These are phyloP conservation scores for Pythium chondricola DNA, from an alignment of 352 stramenopile species.

Conservation along the genomic window DNA sequence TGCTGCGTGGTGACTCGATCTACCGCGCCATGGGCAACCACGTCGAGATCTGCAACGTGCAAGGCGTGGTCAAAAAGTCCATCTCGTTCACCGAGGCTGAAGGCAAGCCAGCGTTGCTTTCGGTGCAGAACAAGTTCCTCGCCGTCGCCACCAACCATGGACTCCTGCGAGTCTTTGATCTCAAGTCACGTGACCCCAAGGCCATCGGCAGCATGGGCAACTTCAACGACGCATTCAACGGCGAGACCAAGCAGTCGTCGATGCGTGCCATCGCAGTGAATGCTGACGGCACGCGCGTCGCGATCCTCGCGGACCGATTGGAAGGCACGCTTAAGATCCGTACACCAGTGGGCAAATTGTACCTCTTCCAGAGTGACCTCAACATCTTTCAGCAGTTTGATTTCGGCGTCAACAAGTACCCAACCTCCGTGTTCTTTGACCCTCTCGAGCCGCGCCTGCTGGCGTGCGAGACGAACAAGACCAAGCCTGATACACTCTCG, in stretches of 20 bases:
- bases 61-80: conserved; percentile 80
- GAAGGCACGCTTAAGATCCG: conserved; percentile 76
- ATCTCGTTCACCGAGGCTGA: conserved; percentile 90
- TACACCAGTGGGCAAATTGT: conserved; percentile 80
- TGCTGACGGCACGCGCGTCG: conserved; percentile 84
- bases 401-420: conserved; percentile 68
- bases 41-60: conserved; percentile 86
- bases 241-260: conserved; percentile 42
- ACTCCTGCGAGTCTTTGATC: conserved; percentile 85
- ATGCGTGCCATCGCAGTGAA: conserved; percentile 81
- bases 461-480: conserved; percentile 77
- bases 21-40: conserved; percentile 82
- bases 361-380: conserved; percentile 88
- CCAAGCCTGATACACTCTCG: conserved; percentile 21
- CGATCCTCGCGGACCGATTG: conserved; percentile 79
- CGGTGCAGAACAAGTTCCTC: conserved; percentile 88
- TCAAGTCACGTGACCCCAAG: conserved; percentile 80
- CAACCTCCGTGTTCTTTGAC: conserved; percentile 88
- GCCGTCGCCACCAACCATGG: conserved; percentile 83
- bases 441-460: conserved; percentile 82
- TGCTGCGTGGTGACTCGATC: conserved; percentile 81
- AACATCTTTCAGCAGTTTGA: conserved; percentile 89
- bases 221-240: conserved; percentile 40
- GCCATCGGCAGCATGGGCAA: conserved; percentile 83
- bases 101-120: conserved; percentile 71